Conservation (phyloP, 2,329 filamentous ascomycete genomes). For the Bimuria novae-zelandiae region DNA sequence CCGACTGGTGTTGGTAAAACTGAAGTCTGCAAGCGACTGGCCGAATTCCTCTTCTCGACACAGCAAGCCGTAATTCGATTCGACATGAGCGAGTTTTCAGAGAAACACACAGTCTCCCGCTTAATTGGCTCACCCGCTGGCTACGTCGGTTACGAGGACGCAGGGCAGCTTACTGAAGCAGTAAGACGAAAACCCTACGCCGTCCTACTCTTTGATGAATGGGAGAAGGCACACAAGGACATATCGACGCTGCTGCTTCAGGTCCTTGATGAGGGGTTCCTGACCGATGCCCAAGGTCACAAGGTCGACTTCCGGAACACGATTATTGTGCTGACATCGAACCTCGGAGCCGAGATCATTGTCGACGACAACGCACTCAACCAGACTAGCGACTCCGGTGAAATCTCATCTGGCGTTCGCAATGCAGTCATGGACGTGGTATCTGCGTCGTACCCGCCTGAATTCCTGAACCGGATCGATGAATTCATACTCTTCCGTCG, state of each 20-base stretch:
- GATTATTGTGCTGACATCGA: constrained; percentile 94
- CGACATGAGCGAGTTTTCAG: constrained; percentile 97
- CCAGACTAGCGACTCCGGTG: constrained; percentile 62
- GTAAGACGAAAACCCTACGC: constrained; percentile 94
- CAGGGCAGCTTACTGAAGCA: constrained; percentile 93
- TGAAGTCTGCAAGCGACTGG: constrained; percentile 94
- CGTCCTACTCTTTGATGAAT: constrained; percentile 93
- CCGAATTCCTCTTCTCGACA: constrained; percentile 89
- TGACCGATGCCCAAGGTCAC: constrained; percentile 94
- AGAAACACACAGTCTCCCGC: constrained; percentile 93
- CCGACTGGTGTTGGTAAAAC: constrained; percentile 98
- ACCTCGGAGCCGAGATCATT: constrained; percentile 89
- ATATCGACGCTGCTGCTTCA: constrained; percentile 91
- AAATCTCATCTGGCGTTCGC: constrained; percentile 74
- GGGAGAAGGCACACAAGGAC: constrained; percentile 95
- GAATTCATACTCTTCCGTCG: constrained; percentile 97
- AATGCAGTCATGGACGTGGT: constrained; percentile 89
- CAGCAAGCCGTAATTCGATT: constrained; percentile 90
- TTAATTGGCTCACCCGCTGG: constrained; percentile 92
- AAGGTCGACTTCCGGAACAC: constrained; percentile 97
- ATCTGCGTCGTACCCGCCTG: constrained; percentile 74
- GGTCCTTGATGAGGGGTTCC: constrained; percentile 92
- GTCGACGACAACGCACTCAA: constrained; percentile 72
- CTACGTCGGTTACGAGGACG: constrained; percentile 96
- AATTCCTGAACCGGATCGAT: constrained; percentile 95